phyloP scores from a whole-genome alignment of 345 rosid genomes.

The Hirschfeldia incana region DNA sequence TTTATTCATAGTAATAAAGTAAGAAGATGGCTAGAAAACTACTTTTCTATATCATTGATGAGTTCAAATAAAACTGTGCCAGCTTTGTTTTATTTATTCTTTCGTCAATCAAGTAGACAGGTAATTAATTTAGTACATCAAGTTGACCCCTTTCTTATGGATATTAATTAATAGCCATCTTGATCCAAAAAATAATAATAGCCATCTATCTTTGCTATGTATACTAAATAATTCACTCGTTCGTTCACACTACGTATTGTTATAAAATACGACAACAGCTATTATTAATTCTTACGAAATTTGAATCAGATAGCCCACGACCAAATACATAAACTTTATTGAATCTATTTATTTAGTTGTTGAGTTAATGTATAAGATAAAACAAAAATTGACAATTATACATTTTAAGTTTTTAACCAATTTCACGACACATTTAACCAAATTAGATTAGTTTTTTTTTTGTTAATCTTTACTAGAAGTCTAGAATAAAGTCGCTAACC shows the following conservation, averaged over 20 bases:
- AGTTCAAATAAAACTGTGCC: not conserved
- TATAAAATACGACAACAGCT: not conserved
- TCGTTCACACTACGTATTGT: conserved; percentile 20
- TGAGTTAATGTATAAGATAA: not conserved
- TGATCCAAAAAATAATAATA: not conserved
- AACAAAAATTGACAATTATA: too few species aligned
- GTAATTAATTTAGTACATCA: not conserved
- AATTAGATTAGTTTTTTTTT: conserved; percentile 12
- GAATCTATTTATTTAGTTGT: not conserved
- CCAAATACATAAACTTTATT: conserved; percentile 1
- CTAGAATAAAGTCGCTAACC: conserved; percentile 1
- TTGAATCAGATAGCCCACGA: not conserved
- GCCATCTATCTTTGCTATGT: not conserved
- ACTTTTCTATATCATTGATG: conserved; percentile 12
- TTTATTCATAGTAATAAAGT: not conserved
- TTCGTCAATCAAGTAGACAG: not conserved
- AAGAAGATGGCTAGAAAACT: not conserved
- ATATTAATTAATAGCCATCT: not conserved
- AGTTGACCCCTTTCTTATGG: not conserved
- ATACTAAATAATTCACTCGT: not conserved
- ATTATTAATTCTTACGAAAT: not conserved
- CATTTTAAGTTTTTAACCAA: too few species aligned
- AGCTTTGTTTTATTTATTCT: not conserved
- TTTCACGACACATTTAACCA: not conserved
- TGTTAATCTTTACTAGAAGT: conserved; percentile 29